A percentile compares a stretch with the other conserved stretches of the same genome.
These are phyloP conservation scores for Blastobotrys raffinosifermentans DNA, from an alignment of 1,139 yeast species.

Conservation along the genomic window DNA sequence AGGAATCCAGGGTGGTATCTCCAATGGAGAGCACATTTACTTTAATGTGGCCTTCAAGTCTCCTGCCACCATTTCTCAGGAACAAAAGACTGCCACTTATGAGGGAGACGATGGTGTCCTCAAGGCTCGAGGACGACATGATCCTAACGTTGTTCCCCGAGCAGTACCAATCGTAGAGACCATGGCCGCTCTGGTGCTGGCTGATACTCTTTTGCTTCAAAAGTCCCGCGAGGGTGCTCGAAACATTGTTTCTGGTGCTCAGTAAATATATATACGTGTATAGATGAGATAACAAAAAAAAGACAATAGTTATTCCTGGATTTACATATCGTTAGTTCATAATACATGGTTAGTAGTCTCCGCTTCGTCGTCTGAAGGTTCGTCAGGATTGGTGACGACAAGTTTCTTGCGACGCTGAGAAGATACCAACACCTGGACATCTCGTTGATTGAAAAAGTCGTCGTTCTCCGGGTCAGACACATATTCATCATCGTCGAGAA, in stretches of 20 bases:
- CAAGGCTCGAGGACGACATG: slow-evolving; percentile 97
- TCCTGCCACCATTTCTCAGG: slow-evolving; percentile 95
- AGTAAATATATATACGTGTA: no score
- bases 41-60: slow-evolving; percentile 96
- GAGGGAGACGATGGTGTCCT: slow-evolving; percentile 81
- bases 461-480: slow-evolving; percentile 26
- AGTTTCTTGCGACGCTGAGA: slow-evolving; percentile 60
- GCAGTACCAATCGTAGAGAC: slow-evolving; percentile 98
- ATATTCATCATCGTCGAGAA: background rate
- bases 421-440: slow-evolving; percentile 69
- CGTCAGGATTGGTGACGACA: slow-evolving; percentile 57
- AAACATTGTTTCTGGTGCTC: background rate
- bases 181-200: slow-evolving; percentile 90
- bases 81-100: slow-evolving; percentile 80
- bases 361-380: background rate
- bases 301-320: no score
- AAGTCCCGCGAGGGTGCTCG: slow-evolving; percentile 64
- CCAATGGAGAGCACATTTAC: slow-evolving; percentile 92
- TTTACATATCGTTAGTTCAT: no score
- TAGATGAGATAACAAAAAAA: slow-evolving; percentile 11
- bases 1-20: slow-evolving; percentile 96
- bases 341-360: no score
- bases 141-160: slow-evolving; percentile 96
- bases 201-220: slow-evolving; percentile 80
- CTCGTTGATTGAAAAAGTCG: slow-evolving; percentile 45